These are phyloP conservation scores for Rhododendron molle DNA, from an alignment of 148 eudicot genomes.

Conservation along the genomic window DNA sequence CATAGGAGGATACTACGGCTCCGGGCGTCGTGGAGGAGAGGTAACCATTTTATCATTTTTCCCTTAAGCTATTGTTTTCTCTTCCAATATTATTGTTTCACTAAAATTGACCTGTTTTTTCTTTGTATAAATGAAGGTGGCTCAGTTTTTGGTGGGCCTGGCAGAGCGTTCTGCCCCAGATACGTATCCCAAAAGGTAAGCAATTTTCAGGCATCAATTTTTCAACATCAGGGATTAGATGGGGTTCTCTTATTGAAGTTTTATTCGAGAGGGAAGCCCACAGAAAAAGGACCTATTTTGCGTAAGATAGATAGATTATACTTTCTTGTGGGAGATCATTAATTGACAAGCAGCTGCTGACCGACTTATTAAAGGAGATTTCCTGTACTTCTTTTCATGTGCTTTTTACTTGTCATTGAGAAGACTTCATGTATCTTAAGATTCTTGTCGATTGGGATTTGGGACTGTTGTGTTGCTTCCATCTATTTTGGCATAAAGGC, in stretches of 20 bases:
- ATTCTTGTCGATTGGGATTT: background rate
- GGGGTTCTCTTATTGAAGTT: background rate
- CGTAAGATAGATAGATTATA: background rate
- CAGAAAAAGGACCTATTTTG: background rate
- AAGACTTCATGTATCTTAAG: no score
- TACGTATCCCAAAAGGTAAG: slow-evolving; percentile 62
- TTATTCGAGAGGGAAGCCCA: background rate
- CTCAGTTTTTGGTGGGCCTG: slow-evolving; percentile 88
- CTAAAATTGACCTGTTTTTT: slow-evolving; percentile 4
- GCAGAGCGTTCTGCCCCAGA: slow-evolving; percentile 68
- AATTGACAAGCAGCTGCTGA: background rate
- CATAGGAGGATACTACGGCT: slow-evolving; percentile 91
- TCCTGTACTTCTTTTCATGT: background rate
- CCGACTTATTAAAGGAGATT: background rate
- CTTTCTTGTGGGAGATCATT: background rate
- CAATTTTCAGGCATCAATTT: background rate
- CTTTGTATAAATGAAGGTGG: slow-evolving; percentile 37
- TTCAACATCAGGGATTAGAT: background rate
- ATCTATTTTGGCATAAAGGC: background rate
- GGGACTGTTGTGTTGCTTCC: background rate
- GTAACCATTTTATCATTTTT: slow-evolving; percentile 20
- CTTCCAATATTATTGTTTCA: background rate
- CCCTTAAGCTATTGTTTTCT: background rate
- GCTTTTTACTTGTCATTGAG: background rate
- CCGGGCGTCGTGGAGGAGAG: slow-evolving; percentile 97